Evolutionary conservation across 805 yeast species (phyloP), one percentile per base, ranked within the genome.

Genomic region (Lipomyces yamanashiensis): DNA sequence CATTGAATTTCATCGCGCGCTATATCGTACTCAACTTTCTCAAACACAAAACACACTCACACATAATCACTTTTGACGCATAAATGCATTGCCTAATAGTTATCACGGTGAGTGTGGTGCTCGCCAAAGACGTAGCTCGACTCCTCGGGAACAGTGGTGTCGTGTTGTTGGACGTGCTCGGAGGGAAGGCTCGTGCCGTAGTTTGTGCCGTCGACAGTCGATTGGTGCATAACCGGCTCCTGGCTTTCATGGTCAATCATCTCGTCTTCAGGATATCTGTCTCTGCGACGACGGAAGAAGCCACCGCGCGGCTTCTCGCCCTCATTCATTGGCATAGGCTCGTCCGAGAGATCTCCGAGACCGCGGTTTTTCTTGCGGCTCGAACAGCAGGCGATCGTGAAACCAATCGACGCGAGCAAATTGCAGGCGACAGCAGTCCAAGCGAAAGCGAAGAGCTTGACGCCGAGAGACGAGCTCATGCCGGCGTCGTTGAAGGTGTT

Each of bases 401-500:
- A 73, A 58, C 74, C 69, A 23, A 75, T 45, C 61, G 71, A 59
- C 61, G 74, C 64, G 50, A 76, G 50, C 40, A 76, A 36, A 23
- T 73, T 44, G 65, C 72, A 49, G 58, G 73, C 75, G 41, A 80
- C 80, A 6, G 83, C 74, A 3, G 86, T 74, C 96, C 96, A 89
- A 43, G 85, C 75, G 63, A 87, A 82, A 13, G 85, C 90, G 73
- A 88, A 79, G 54, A 76, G 61, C 64, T 78, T 73, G 49, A 62
- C 68, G 33, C 71, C 71, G 51, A 71, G 64, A 36, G 49, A 52
- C 28, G 74, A 70, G 23, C 43, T 58, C 53, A 55, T 28, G 39
- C 68, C 70, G n/a, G 49, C 62, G 41, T 78, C 74, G 45, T 75
- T 72, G 82, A 92, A 92, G 34, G 88, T 87, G 71, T 85, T 80